Conservation (phyloP, 305 asterid genomes). For the Rubia peregrina region DNA sequence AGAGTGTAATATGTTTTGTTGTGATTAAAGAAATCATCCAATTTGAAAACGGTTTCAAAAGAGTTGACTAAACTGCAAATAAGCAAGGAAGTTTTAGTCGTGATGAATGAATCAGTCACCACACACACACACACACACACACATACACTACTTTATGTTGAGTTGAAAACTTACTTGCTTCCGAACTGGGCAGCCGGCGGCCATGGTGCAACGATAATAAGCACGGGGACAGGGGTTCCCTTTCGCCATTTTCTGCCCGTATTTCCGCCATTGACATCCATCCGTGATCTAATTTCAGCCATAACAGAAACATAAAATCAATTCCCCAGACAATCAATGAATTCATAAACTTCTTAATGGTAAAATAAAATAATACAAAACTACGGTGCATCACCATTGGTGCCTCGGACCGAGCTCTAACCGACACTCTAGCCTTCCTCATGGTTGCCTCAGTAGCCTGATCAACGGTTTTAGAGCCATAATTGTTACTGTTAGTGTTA, state of each 20-base stretch:
- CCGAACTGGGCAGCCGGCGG: conserved; percentile 85
- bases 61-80: background rate
- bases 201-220: conserved; percentile 96
- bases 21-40: background rate
- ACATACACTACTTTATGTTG: background rate
- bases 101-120: background rate
- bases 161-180: conserved; percentile 52
- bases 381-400: conserved; percentile 42
- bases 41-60: background rate
- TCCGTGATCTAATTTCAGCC: conserved; percentile 51
- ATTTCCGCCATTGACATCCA: conserved; percentile 98
- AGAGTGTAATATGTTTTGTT: background rate
- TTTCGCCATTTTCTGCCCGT: conserved; percentile 95
- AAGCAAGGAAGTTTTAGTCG: background rate
- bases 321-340: background rate
- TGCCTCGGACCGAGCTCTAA: conserved; percentile 83
- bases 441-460: conserved; percentile 70
- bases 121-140: too few species aligned
- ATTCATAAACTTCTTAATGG: background rate
- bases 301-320: background rate
- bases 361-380: background rate
- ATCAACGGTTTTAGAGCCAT: conserved; percentile 35
- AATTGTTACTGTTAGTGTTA: background rate
- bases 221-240: conserved; percentile 98
- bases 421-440: conserved; percentile 93